Base-by-base conservation (phyloP, 768 basidiomycete species). In the Tylopilus subfusipes region DNA sequence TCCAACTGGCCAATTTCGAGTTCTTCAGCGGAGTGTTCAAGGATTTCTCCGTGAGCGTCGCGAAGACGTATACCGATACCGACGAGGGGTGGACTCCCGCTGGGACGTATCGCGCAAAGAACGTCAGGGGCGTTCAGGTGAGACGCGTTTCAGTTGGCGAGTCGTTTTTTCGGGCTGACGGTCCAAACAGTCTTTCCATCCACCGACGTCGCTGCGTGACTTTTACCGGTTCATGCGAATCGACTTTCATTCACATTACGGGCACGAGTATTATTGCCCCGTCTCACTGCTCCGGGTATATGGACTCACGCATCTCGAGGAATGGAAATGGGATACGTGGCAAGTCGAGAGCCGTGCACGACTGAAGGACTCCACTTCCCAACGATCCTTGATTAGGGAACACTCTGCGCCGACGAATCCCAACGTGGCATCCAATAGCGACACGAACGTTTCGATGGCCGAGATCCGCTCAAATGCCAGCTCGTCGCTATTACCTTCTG, bases 1-100 rank as follows among this genome's bases (percentile, higher is more conserved):
- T 98, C 42, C 94, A 98, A 68, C 75, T 99, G 18, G 95, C 94
- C 54, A 96, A 98, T 66, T 97, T 91, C 67, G 96, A 99, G 74
- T 98, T 98, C 75, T 99, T 98, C 73, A 92, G 89, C 59, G 94
- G 95, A 2, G 90, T 97, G 14, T 95, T 98, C 76, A 89, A 90
- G 71, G 92, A 96, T 52, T 88, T 98, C 57, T 80, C 80, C 5
- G 85, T 98, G 44, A 90, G 88, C 68, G 93, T 83, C 9, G 85
- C 93, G 1, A 97, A 95, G 60, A 90, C 86, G 10, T 88, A 88
- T 59, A 79, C 81, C 9, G 79, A 77, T 19, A 78, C 78, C 38
- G 69, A 76, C 25, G 78, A 83, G 14, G 82, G 76, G 22, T 93
- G 91, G 89, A 81, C 78, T 14, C 75, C 73, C 33, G 87, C 90